Conservation (phyloP, 208 protist genomes). For the Crithidia fasciculata region DNA sequence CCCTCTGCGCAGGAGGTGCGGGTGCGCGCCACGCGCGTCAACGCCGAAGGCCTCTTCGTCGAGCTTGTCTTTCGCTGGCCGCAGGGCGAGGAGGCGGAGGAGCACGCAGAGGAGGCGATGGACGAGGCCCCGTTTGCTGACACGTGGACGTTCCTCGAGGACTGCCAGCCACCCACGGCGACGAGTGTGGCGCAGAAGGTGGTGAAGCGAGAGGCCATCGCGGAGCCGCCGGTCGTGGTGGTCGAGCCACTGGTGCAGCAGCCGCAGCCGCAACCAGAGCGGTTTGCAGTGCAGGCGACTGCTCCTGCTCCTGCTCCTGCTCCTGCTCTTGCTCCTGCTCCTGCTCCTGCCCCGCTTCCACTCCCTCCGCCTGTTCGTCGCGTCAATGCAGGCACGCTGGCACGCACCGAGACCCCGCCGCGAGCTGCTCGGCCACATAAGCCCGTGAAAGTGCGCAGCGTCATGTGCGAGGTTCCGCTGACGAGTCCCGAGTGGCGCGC, state of each 20-base stretch:
- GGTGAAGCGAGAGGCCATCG: background rate
- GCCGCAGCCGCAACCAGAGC: background rate
- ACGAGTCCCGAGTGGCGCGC: slow-evolving; percentile 6
- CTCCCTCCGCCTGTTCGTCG: background rate
- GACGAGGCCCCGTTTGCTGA: slow-evolving; percentile 11
- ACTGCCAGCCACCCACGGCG: slow-evolving; percentile 12
- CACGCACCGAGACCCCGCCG: background rate
- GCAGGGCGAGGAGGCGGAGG: slow-evolving; percentile 5
- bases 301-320: no score
- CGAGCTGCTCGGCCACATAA: background rate
- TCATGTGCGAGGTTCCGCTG: slow-evolving; percentile 14
- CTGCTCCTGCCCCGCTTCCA: background rate
- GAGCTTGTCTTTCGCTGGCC: slow-evolving; percentile 16
- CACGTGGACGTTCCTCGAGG: slow-evolving; percentile 17
- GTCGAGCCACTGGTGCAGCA: background rate
- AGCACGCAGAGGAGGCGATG: slow-evolving; percentile 20
- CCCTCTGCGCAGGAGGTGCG: slow-evolving; percentile 10
- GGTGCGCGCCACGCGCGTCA: slow-evolving; percentile 7
- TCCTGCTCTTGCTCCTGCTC: no score
- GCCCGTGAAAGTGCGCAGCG: background rate
- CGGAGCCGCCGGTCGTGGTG: background rate
- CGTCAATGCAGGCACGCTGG: background rate
- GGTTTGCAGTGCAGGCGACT: background rate
- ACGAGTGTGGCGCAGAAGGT: slow-evolving; percentile 5
- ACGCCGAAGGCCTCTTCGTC: slow-evolving; percentile 7